phyloP scores from a whole-genome alignment of 148 eudicot species.

The Diospyros kaki region DNA sequence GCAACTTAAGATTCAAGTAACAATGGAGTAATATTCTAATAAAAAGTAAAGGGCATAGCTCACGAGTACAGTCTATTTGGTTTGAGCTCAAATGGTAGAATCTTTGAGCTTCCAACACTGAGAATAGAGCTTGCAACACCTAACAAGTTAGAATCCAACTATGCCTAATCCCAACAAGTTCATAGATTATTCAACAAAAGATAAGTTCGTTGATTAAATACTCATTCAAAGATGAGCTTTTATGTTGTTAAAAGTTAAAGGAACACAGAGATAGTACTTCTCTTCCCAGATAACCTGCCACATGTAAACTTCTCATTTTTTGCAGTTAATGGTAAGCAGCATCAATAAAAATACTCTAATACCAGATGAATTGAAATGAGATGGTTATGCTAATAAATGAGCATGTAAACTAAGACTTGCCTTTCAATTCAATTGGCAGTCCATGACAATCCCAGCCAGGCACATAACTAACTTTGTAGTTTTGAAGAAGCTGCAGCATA shows the following conservation, averaged over 20 bases:
- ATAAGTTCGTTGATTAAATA: too few relatives aligned
- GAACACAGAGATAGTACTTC: neutral
- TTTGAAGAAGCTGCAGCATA: slow-evolving; percentile 87
- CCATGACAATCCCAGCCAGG: slow-evolving; percentile 99
- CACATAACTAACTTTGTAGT: slow-evolving; percentile 67
- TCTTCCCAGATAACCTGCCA: neutral
- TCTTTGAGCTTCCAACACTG: neutral
- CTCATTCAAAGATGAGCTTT: neutral
- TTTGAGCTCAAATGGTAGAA: too few relatives aligned
- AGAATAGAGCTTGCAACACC: too few relatives aligned
- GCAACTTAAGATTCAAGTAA: too few relatives aligned
- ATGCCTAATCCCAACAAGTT: neutral
- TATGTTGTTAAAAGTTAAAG: neutral
- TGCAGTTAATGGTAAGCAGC: neutral
- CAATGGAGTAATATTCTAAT: too few relatives aligned
- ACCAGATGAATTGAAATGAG: neutral
- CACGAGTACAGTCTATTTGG: too few relatives aligned
- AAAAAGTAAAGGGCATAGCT: too few relatives aligned
- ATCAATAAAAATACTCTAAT: neutral
- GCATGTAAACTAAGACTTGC: slow-evolving; percentile 38
- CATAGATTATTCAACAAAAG: neutral
- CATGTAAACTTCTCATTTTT: neutral
- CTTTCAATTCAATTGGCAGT: slow-evolving; percentile 93
- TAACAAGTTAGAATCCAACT: neutral
- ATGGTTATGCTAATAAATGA: neutral